Percentiles rank a stretch among this genome's conserved stretches.
Conservation (phyloP, 352 stramenopile genomes). For the Albugo laibachii region DNA sequence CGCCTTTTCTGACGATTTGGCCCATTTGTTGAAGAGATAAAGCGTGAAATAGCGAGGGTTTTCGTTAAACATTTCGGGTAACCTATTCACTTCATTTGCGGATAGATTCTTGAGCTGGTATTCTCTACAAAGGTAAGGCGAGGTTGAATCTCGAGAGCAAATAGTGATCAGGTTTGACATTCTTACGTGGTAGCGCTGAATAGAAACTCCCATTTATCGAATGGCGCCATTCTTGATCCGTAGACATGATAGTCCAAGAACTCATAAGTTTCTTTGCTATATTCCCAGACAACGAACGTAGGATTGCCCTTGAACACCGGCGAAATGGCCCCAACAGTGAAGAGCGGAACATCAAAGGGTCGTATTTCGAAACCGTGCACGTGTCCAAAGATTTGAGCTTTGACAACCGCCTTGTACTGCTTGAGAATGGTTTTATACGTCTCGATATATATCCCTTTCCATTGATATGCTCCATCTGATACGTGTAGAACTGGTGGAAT, state of each 20-base stretch:
- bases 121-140: no score
- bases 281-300: conserved; percentile 78
- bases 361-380: conserved; percentile 41
- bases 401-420: conserved; percentile 9
- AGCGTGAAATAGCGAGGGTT: no score
- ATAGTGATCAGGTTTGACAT: no score
- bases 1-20: no score
- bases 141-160: no score
- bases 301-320: conserved; percentile 82
- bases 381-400: conserved; percentile 34
- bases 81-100: no score
- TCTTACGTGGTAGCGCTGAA: no score
- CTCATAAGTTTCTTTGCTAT: conserved; percentile 37
- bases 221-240: background rate
- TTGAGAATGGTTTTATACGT: conserved; percentile 15
- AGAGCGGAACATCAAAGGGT: conserved; percentile 21
- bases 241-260: conserved; percentile 56
- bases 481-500: conserved; percentile 28
- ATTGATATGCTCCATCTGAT: conserved; percentile 20
- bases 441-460: conserved; percentile 20
- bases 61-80: no score
- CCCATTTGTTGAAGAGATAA: no score
- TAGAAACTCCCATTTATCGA: no score
- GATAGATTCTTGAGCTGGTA: no score
- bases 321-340: conserved; percentile 72